Conservation (phyloP, 768 basidiomycete genomes). For the Coprinopsis cinerea region DNA sequence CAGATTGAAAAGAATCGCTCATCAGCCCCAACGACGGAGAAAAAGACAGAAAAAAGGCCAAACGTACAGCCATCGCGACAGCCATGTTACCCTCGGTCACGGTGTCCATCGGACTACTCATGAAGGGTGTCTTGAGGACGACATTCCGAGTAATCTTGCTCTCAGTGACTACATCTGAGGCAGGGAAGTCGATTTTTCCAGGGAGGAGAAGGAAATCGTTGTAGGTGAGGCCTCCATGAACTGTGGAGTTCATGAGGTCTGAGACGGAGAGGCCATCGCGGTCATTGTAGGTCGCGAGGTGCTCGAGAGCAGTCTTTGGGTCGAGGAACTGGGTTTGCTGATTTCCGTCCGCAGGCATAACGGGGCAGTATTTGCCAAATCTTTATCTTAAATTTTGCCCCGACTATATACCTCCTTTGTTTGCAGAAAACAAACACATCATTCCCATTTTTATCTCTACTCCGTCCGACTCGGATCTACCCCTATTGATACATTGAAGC, state of each 20-base stretch:
- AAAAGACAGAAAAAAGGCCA: constrained; percentile 7
- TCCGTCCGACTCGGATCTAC: neutral
- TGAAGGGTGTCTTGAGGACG: constrained; percentile 87
- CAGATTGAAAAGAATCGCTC: constrained; percentile 10
- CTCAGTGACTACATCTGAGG: constrained; percentile 74
- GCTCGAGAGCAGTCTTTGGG: constrained; percentile 65
- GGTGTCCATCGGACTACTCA: constrained; percentile 99
- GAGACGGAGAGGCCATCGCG: constrained; percentile 78
- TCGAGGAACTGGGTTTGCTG: constrained; percentile 52
- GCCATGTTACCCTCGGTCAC: constrained; percentile 96
- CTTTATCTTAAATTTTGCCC: constrained; percentile 18
- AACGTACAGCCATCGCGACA: constrained; percentile 81
- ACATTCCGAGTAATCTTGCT: constrained; percentile 88
- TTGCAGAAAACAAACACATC: constrained; percentile 15
- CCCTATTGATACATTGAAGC: too few species aligned
- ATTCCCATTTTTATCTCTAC: neutral
- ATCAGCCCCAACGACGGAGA: constrained; percentile 12
- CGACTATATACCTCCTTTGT: constrained; percentile 18
- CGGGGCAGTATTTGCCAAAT: constrained; percentile 21
- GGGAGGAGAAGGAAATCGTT: constrained; percentile 95
- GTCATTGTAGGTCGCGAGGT: constrained; percentile 64
- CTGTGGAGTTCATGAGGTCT: constrained; percentile 83
- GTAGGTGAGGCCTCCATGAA: constrained; percentile 92
- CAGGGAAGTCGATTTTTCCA: constrained; percentile 92
- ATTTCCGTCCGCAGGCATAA: constrained; percentile 22